phyloP scores from a whole-genome alignment of 257 asterid species.

The Sherardia arvensis region DNA sequence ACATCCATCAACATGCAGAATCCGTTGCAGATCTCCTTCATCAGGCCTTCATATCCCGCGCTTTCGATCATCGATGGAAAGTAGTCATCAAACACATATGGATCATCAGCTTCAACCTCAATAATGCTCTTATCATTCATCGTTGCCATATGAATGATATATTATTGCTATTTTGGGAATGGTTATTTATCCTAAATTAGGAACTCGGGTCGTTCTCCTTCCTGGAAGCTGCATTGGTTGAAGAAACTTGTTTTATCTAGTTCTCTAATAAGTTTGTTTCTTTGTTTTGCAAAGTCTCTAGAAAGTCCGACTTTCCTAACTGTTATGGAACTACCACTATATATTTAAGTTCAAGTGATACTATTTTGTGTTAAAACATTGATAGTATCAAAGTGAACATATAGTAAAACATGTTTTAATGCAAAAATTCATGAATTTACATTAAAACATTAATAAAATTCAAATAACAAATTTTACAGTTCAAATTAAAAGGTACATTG shows the following conservation, averaged over 20 bases:
- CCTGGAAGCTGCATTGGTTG: not conserved
- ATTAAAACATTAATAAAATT: no score
- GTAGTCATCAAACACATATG: conserved; percentile 22
- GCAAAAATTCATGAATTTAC: no score
- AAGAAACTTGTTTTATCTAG: not conserved
- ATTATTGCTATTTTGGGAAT: not conserved
- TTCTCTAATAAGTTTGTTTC: not conserved
- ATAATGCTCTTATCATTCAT: not conserved
- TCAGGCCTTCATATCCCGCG: conserved; percentile 25
- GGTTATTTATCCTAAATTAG: not conserved
- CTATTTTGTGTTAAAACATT: no score
- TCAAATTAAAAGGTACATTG: no score
- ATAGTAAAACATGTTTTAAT: no score
- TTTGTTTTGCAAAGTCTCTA: no score
- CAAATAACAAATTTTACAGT: no score
- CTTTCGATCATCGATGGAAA: conserved; percentile 29
- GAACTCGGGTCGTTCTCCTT: not conserved
- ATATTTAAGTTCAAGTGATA: no score
- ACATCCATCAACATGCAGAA: conserved; percentile 29
- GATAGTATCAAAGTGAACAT: no score
- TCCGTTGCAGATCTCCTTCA: conserved; percentile 30
- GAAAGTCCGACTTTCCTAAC: no score
- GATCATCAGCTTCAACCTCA: conserved; percentile 13
- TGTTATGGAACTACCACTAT: no score
- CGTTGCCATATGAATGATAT: not conserved